Evolutionary conservation across 441 rosid genomes (phyloP).

Genomic region (Bocquillonia castaneifolia): DNA sequence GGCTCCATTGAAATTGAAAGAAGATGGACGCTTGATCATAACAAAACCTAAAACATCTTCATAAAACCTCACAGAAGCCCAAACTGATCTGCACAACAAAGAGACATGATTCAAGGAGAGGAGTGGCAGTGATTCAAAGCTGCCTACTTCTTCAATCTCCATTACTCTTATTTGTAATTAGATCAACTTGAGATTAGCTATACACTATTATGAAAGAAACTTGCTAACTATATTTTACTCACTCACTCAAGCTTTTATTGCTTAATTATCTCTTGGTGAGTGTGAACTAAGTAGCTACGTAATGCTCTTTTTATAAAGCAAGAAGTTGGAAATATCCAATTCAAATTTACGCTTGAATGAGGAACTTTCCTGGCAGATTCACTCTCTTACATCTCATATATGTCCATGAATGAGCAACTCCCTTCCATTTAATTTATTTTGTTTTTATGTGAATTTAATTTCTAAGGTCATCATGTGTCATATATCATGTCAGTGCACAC

Average conservation of each 20-base stretch:
- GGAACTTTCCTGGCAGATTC: constrained; percentile 61
- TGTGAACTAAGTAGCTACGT: not conserved
- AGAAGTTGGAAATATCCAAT: not conserved
- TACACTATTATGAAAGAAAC: too few species aligned
- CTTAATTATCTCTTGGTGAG: not conserved
- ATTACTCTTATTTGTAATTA: not conserved
- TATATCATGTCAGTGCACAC: too few species aligned
- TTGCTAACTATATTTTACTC: too few species aligned
- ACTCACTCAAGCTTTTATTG: not conserved
- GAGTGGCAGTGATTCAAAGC: constrained; percentile 39
- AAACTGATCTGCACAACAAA: constrained; percentile 47
- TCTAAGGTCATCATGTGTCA: too few species aligned
- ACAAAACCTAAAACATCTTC: constrained; percentile 59
- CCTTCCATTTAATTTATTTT: too few species aligned
- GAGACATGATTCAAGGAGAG: constrained; percentile 63
- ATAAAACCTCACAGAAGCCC: constrained; percentile 48
- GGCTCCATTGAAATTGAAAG: constrained; percentile 73
- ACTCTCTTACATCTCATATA: too few species aligned
- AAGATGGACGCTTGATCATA: constrained; percentile 64
- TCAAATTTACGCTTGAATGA: constrained; percentile 24
- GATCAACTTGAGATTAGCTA: too few species aligned
- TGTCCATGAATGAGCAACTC: too few species aligned
- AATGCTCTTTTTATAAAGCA: constrained; percentile 30
- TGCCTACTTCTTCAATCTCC: constrained; percentile 48
- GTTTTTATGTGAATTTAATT: too few species aligned